Conservation (phyloP, 345 rosid species). For the Trapa incisa region DNA sequence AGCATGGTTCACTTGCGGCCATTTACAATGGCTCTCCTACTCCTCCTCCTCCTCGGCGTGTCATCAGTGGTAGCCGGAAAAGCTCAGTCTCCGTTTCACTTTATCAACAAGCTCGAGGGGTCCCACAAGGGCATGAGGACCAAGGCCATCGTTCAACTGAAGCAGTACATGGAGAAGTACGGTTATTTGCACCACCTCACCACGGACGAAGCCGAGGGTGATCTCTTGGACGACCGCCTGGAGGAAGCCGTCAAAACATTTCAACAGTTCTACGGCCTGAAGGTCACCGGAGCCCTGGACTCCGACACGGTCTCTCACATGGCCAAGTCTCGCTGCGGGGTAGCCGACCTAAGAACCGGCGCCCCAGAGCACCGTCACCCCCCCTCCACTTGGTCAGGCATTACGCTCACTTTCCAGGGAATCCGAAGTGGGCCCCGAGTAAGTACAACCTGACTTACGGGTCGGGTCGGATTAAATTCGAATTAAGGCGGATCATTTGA, state of each 20-base stretch:
- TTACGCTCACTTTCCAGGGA: conserved; percentile 8
- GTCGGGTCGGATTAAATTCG: neutral
- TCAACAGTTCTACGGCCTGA: conserved; percentile 20
- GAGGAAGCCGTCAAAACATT: conserved; percentile 25
- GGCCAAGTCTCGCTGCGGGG: conserved; percentile 27
- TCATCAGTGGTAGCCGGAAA: neutral
- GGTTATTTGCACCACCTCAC: conserved; percentile 20
- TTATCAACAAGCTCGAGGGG: conserved; percentile 19
- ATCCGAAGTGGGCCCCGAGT: conserved; percentile 19
- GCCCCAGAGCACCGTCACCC: neutral
- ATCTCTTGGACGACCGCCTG: conserved; percentile 15
- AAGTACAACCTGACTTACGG: conserved; percentile 19
- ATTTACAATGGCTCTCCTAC: neutral
- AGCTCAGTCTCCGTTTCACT: conserved; percentile 11
- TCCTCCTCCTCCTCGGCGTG: neutral
- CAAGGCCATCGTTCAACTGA: conserved; percentile 19
- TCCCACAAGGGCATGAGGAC: conserved; percentile 21
- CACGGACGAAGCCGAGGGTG: neutral
- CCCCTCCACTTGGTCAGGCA: conserved; percentile 18
- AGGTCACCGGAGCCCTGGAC: conserved; percentile 17
- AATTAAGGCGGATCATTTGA: no score
- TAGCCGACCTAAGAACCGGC: conserved; percentile 20
- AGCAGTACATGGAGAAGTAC: conserved; percentile 16
- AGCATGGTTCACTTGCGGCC: no score
- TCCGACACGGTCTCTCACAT: conserved; percentile 12